Evolutionary conservation across 1,284 basidiomycete genomes (phyloP), one percentile per base, ranked within the genome.

Genomic region (Tranzscheliella williamsii): DNA sequence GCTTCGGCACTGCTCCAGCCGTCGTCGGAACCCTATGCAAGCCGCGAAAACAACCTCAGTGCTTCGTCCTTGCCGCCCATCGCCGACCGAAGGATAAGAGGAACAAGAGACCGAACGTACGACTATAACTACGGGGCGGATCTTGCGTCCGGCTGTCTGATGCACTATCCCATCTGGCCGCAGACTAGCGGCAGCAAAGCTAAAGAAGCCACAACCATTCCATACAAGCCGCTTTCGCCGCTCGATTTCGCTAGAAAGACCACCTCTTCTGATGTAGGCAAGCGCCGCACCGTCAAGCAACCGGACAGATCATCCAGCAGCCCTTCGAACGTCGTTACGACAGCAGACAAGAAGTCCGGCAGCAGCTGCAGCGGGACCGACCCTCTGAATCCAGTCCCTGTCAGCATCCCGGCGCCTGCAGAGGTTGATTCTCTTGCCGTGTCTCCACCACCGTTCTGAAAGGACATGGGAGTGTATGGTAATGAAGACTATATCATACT

Each of bases 81-180:
- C n/a, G n/a, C n/a, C n/a, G n/a, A n/a, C n/a, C n/a, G n/a, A n/a
- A n/a, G n/a, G n/a, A n/a, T n/a, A n/a, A n/a, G n/a, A n/a, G n/a
- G n/a, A n/a, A n/a, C n/a, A n/a, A n/a, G n/a, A n/a, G 11, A 29
- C 11, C 9, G 27, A n/a, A 29, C 27, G 3, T 53, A 53, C 12
- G 49, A 36, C 0, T 4, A 34, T 4, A 38, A 18, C 5, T 52
- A 51, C 20, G 23, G 33, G 18, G 54, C 41, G 2, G 56, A 60
- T 21, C 35, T 49, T 27, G 38, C 45, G 4, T 49, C 45, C 0
- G 56, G 56, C 0, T 52, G 56, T 27, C 52, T 60, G 5, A 44
- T 49, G 41, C 46, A 52, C 20, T 43, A 60, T 29, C 49, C 56
- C 11, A 22, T 60, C 11, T 60, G 46, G 24, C 7, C 34, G 24